A percentile compares a stretch with the other conserved stretches of the same genome.
Evolutionary conservation across 106 monocot species (phyloP).

Genomic region (Agapanthus africanus): DNA sequence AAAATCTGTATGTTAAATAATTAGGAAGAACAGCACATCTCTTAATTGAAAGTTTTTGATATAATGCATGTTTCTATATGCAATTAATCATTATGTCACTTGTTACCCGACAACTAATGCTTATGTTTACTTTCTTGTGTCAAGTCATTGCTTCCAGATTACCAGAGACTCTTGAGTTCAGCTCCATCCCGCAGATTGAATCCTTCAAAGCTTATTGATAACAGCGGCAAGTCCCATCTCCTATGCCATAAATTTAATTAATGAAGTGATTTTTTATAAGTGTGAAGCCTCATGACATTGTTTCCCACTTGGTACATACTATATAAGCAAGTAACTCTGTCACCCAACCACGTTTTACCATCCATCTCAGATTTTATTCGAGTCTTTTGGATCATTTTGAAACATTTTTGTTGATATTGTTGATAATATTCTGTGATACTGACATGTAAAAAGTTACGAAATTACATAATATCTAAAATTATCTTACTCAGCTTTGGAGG

Average conservation of each 20-base stretch:
- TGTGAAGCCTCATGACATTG: neutral
- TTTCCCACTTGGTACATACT: neutral
- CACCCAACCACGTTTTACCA: neutral
- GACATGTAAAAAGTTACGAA: too few relatives aligned
- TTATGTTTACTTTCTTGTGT: conserved; percentile 21
- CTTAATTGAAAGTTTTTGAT: neutral
- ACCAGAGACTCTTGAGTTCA: conserved; percentile 90
- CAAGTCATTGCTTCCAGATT: conserved; percentile 92
- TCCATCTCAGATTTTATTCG: neutral
- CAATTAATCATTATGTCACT: neutral
- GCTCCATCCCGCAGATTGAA: conserved; percentile 81
- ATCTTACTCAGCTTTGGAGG: too few relatives aligned
- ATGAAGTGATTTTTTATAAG: neutral
- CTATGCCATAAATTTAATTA: conserved; percentile 7
- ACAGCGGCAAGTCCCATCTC: conserved; percentile 77
- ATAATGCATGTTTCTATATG: neutral
- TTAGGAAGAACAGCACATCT: neutral
- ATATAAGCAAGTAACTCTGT: neutral
- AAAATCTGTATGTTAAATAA: neutral
- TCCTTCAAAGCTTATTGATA: conserved; percentile 81
- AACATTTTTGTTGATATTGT: too few relatives aligned
- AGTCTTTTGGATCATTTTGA: neutral
- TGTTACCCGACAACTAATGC: neutral
- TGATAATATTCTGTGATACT: too few relatives aligned
- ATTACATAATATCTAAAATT: too few relatives aligned